Conservation (phyloP, 1,284 basidiomycete genomes). For the Vanrija humicola region DNA sequence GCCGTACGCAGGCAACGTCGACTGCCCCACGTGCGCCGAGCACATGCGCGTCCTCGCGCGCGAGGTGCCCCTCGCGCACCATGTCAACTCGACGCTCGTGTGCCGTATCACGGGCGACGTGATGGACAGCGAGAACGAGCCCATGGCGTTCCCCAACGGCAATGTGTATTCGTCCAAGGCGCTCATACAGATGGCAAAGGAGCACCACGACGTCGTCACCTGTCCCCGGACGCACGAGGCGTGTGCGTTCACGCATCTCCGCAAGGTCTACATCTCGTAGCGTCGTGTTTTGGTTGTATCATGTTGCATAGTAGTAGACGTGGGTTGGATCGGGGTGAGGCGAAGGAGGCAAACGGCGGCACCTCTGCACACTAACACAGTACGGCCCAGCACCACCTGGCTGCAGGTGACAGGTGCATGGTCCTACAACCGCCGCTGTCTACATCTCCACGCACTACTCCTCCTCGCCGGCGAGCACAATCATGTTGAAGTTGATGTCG, state of each 20-base stretch:
- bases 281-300: neutral
- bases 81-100: constrained; percentile 91
- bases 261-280: constrained; percentile 69
- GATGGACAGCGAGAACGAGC: constrained; percentile 90
- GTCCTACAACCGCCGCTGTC: neutral
- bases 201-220: constrained; percentile 65
- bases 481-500: constrained; percentile 48
- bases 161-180: constrained; percentile 88
- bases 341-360: no score
- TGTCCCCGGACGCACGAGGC: constrained; percentile 72
- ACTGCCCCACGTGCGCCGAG: constrained; percentile 85
- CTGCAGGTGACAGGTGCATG: neutral
- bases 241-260: constrained; percentile 63
- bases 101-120: constrained; percentile 85
- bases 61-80: constrained; percentile 89
- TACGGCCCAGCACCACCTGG: no score
- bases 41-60: constrained; percentile 71
- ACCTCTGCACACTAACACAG: no score
- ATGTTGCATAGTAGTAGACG: neutral
- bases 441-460: constrained; percentile 9
- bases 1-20: constrained; percentile 63
- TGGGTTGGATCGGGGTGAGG: no score
- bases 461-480: constrained; percentile 45
- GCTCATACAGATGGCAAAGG: constrained; percentile 74
- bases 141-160: constrained; percentile 86